Evolutionary conservation across 2,329 filamentous ascomycete genomes (phyloP).

Genomic region (Botrytis cinerea): DNA sequence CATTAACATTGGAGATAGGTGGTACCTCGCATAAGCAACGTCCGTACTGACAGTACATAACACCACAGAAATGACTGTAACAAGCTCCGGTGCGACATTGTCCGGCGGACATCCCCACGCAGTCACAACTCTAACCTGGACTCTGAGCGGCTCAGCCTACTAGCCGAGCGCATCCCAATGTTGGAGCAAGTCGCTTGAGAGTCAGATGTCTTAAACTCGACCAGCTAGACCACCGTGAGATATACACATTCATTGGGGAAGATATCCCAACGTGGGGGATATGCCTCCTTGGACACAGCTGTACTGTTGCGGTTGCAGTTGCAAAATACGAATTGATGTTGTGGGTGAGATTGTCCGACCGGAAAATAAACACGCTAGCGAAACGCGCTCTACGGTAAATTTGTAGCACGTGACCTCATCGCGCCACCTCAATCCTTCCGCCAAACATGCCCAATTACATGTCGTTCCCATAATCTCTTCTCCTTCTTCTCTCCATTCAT

Average conservation of each 20-base stretch:
- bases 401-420: not conserved
- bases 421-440: not conserved
- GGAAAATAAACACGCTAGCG: slow-evolving; percentile 14
- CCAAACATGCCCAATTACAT: slow-evolving; percentile 14
- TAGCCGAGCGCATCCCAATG: not conserved
- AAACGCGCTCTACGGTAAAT: slow-evolving; percentile 7
- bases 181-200: slow-evolving; percentile 2
- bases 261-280: not conserved
- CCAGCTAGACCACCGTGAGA: slow-evolving; percentile 18
- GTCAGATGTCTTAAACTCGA: slow-evolving; percentile 20
- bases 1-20: slow-evolving; percentile 13
- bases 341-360: slow-evolving; percentile 13
- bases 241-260: not conserved
- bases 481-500: slow-evolving; percentile 11
- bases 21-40: slow-evolving; percentile 23
- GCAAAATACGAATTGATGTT: slow-evolving; percentile 11
- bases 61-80: slow-evolving; percentile 22
- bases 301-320: slow-evolving; percentile 2
- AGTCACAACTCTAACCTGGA: not conserved
- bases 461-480: not conserved
- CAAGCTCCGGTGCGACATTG: slow-evolving; percentile 25
- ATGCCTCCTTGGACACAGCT: not conserved
- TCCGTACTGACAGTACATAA: slow-evolving; percentile 25
- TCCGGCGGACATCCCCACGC: slow-evolving; percentile 27
- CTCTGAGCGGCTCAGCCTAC: slow-evolving; percentile 17